Base-by-base conservation (phyloP, 257 asterid species). In the Gentiana macrophylla region DNA sequence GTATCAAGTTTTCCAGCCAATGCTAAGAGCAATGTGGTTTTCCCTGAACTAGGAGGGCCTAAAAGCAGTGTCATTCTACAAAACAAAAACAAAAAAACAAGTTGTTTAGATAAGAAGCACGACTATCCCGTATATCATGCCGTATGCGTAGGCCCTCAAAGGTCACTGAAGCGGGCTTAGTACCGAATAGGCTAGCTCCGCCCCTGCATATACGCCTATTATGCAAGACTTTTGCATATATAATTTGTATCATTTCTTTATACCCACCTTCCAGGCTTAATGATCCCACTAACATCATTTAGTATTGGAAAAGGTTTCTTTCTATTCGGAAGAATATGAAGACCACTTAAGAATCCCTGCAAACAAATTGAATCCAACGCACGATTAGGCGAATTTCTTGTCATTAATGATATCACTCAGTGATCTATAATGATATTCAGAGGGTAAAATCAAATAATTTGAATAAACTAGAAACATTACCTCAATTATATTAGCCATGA, bases 41-140 rank as follows among this genome's bases (percentile, higher is more conserved):
- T 82, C 32, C 89, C 86, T 0, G 81, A 78, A 62, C 89, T 66
- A 32, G 95, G 92, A 34, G 93, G 95, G 2, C 93, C 93, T 65
- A 86, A 75, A 54, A 86, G 79, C 62, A 86, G 71, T 24, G 89
- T 80, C 93, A 82, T 74, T 4, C 92, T 85, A 73, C 78, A 49
- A 34, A 63, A 38, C 57, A 37, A 52, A 24, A 38, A 60, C 33
- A 35, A n/a, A 12, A 32, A 12, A 12, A 49, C 8, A 32, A 13
- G 32, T 8, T 6, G 32, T 38, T 8, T 49, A 53, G 37, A 50
- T 12, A 8, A 36, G 35, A 24, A 24, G 24, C 24, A 24, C 24
- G 24, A 24, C 24, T 24, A 24, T 24, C 24, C 24, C 24, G 24
- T 24, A 24, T 24, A 24, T 24, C 24, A 24, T 24, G 24, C 24